Base-by-base conservation (phyloP, 805 yeast species). In the Zygosaccharomyces gambellarensis region DNA sequence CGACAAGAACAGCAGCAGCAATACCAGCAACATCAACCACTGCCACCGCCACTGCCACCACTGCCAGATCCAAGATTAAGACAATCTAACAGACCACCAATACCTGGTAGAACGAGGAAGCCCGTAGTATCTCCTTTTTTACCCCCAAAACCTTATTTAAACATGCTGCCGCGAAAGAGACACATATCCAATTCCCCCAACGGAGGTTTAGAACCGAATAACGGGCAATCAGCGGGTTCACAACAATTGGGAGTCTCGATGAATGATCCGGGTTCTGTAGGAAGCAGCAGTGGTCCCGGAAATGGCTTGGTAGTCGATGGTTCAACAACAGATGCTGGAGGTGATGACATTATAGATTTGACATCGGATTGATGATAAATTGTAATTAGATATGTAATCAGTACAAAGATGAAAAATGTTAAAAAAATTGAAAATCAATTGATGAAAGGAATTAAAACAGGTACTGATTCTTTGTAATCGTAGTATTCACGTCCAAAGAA, bases 401-500 rank as follows among this genome's bases (percentile, higher is more conserved):
- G 38, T 34, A 34, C 19, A 34, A 34, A 34, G 10, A 17, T 14
- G 38, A 34, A 34, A 14, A 34, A 14, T 14, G 10, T 10, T 7
- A 14, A 34, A 34, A 19, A 31, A 36, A 23, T 23, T 7, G 39
- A 9, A 21, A 22, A 36, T 8, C 52, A 72, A 21, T 51, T 45
- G 21, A 81, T 70, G 54, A 84, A 82, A 0, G 95, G 96, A 32
- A 92, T 85, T 42, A 82, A 76, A 0, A 83, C 78, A 2, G 74
- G 70, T 0, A 83, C 81, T 1, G 54, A 56, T 5, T 61, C 48
- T 53, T 67, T 76, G 65, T 90, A 92, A 0, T 62, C 54, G 0
- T 56, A 50, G 63, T 92, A 94, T 5, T 78, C 79, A 1, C 75
- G 66, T 1, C 90, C 92, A 65, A 92, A 94, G 63, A 92, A 90